Conservation (phyloP, 495 filamentous ascomycete genomes). For the Gamarada debralockiae region DNA sequence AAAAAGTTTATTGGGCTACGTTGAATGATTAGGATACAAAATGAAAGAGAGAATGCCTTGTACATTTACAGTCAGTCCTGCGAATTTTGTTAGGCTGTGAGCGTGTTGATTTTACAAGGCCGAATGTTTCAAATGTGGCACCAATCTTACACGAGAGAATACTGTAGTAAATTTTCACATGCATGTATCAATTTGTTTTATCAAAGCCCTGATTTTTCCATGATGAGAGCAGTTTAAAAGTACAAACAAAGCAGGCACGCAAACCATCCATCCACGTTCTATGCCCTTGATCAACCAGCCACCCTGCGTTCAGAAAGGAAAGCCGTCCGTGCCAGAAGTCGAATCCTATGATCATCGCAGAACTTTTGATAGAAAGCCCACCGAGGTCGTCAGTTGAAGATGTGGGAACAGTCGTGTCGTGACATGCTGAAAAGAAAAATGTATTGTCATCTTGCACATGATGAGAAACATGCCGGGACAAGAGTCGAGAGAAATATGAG, state of each 20-base stretch:
- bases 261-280: constrained; percentile 17
- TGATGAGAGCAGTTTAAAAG: constrained; percentile 21
- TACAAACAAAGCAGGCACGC: constrained; percentile 19
- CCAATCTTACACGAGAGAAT: no score
- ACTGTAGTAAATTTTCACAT: no score
- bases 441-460: constrained; percentile 4
- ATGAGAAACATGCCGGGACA: constrained; percentile 2
- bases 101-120: no score
- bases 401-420: constrained; percentile 5
- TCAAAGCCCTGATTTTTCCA: constrained; percentile 24
- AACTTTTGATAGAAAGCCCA: constrained; percentile 19
- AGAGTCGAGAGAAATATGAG: constrained; percentile 7
- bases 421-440: constrained; percentile 9
- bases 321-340: constrained; percentile 2
- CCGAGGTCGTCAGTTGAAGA: neutral
- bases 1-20: neutral
- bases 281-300: constrained; percentile 10
- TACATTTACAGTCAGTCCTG: no score
- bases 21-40: no score
- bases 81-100: no score
- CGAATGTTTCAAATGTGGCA: no score
- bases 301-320: constrained; percentile 12
- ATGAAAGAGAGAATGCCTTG: no score
- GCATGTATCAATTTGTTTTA: neutral
- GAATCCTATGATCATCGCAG: constrained; percentile 9